Conservation (phyloP, 306 rosid species). For the Vigna trinervia region DNA sequence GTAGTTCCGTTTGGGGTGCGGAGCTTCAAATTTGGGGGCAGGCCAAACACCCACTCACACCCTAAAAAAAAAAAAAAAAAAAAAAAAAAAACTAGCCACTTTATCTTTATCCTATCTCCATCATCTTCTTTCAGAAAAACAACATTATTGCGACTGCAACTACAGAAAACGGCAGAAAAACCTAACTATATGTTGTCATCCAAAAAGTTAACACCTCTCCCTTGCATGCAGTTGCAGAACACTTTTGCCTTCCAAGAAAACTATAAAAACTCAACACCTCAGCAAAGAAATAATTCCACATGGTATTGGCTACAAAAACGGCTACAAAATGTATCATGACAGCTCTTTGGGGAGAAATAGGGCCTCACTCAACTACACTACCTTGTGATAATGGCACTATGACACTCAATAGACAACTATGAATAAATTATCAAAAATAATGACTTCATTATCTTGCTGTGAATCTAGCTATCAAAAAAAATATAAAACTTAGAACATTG, state of each 20-base stretch:
- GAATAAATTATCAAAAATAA: background rate
- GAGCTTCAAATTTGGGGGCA: background rate
- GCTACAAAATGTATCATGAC: background rate
- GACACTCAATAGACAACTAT: background rate
- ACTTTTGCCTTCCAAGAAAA: background rate
- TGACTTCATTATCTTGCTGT: background rate
- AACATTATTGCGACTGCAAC: background rate
- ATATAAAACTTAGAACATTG: background rate
- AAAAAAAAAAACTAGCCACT: background rate
- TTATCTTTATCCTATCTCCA: background rate
- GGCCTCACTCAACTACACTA: background rate
- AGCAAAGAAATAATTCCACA: background rate
- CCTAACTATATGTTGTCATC: background rate
- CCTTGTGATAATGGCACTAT: background rate
- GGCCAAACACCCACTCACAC: background rate
- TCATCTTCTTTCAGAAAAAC: background rate
- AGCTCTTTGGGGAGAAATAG: background rate
- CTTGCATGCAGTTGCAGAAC: background rate
- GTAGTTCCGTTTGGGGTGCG: too few species aligned
- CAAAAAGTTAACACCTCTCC: background rate
- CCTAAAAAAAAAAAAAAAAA: background rate
- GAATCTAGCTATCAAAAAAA: background rate
- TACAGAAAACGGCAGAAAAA: background rate
- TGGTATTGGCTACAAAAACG: background rate
- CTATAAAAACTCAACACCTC: background rate